Evolutionary conservation across 2,329 filamentous ascomycete genomes (phyloP).

Genomic region (Leptographium procerum): DNA sequence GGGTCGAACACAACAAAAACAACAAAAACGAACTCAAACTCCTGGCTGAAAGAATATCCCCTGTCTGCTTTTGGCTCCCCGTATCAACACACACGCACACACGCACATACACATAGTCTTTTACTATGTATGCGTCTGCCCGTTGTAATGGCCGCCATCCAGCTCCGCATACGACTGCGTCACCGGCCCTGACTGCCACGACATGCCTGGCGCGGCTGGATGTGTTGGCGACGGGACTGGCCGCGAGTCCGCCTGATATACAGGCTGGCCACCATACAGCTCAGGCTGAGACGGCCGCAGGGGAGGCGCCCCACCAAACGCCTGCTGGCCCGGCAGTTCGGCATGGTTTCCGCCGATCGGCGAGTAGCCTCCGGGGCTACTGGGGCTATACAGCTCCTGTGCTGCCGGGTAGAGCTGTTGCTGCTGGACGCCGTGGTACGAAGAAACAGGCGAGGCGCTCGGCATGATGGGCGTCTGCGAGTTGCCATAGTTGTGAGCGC

Average conservation of each 20-base stretch:
- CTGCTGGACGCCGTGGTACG: constrained; percentile 14
- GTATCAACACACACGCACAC: background rate
- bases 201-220: background rate
- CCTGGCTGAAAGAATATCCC: background rate
- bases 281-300: background rate
- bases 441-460: constrained; percentile 17
- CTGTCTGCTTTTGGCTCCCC: background rate
- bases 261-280: background rate
- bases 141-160: background rate
- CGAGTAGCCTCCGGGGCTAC: background rate
- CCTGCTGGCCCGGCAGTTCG: background rate
- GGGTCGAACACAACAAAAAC: background rate
- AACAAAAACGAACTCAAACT: background rate
- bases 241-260: background rate
- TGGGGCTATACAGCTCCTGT: constrained; percentile 15
- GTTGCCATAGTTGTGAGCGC: constrained; percentile 4
- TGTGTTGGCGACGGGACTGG: background rate
- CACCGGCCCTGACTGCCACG: background rate
- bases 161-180: background rate
- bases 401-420: constrained; percentile 5
- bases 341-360: background rate
- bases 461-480: too few species aligned
- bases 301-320: background rate
- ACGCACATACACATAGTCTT: background rate
- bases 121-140: background rate